Evolutionary conservation across 805 yeast species (phyloP).

Genomic region (Pichia pseudocactophila): DNA sequence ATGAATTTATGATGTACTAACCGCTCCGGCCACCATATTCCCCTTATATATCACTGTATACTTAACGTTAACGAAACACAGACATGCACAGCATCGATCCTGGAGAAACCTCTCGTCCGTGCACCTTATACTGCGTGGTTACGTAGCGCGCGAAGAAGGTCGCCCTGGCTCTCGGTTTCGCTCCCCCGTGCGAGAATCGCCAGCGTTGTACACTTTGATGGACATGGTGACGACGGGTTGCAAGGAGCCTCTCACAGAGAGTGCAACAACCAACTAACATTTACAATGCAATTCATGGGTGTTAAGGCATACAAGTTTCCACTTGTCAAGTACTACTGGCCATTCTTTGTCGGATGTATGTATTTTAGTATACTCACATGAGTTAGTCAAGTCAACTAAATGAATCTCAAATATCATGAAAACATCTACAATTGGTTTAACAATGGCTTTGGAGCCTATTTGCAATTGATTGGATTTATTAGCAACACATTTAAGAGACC

Average conservation of each 20-base stretch:
- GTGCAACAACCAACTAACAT: not conserved
- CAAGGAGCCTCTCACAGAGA: not conserved
- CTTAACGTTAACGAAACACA: too few species aligned
- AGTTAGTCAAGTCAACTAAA: not conserved
- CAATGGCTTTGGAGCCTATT: not conserved
- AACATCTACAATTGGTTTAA: too few species aligned
- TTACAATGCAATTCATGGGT: slow-evolving; percentile 27
- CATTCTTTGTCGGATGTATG: slow-evolving; percentile 78
- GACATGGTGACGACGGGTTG: too few species aligned
- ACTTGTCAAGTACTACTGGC: slow-evolving; percentile 69
- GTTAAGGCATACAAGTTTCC: slow-evolving; percentile 30
- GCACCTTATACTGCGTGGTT: too few species aligned
- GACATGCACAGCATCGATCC: too few species aligned
- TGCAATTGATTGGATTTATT: not conserved
- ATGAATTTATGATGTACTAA: slow-evolving; percentile 8
- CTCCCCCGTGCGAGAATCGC: not conserved
- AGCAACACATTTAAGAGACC: too few species aligned
- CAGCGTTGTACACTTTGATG: not conserved
- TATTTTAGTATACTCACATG: slow-evolving; percentile 19
- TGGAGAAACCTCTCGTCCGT: too few species aligned
- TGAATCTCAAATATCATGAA: not conserved
- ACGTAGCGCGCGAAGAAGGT: slow-evolving; percentile 2
- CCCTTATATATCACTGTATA: too few species aligned
- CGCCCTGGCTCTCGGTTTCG: not conserved
- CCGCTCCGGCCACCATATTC: not conserved